Conservation (phyloP, 768 basidiomycete genomes). For the Boletus insuetus region DNA sequence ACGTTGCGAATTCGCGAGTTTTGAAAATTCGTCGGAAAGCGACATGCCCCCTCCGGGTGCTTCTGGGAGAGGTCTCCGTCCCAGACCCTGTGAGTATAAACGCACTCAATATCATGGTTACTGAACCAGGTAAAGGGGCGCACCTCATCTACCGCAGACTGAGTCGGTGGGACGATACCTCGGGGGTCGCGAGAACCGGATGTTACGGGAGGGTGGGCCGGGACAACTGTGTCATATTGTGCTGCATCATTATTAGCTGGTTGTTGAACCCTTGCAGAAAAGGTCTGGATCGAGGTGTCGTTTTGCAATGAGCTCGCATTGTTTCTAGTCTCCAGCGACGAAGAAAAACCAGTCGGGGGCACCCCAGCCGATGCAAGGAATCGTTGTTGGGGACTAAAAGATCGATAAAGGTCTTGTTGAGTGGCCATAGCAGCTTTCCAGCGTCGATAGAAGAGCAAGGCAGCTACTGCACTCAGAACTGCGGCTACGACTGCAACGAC, state of each 20-base stretch:
- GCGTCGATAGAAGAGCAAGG: conserved; percentile 27
- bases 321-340: conserved; percentile 20
- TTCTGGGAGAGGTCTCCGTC: conserved; percentile 21
- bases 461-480: conserved; percentile 6
- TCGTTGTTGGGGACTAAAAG: conserved; percentile 11
- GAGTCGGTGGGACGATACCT: background rate
- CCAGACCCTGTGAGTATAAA: conserved; percentile 4
- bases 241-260: background rate
- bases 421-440: conserved; percentile 25
- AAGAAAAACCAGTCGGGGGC: conserved; percentile 15
- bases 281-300: background rate
- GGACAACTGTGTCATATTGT: background rate
- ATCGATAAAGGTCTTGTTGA: conserved; percentile 13
- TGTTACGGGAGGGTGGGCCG: background rate
- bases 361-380: background rate
- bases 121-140: background rate
- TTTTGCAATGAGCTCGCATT: conserved; percentile 8
- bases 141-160: conserved; percentile 20
- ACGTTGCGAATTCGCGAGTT: conserved; percentile 3
- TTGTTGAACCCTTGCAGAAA: conserved; percentile 8
- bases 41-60: conserved; percentile 18
- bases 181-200: conserved; percentile 13
- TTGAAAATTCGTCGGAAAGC: conserved; percentile 15
- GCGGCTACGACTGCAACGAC: conserved; percentile 14
- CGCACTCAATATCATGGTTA: background rate